Base-by-base conservation (phyloP, 2,329 filamentous ascomycete genomes). In the Aspergillus flavus region DNA sequence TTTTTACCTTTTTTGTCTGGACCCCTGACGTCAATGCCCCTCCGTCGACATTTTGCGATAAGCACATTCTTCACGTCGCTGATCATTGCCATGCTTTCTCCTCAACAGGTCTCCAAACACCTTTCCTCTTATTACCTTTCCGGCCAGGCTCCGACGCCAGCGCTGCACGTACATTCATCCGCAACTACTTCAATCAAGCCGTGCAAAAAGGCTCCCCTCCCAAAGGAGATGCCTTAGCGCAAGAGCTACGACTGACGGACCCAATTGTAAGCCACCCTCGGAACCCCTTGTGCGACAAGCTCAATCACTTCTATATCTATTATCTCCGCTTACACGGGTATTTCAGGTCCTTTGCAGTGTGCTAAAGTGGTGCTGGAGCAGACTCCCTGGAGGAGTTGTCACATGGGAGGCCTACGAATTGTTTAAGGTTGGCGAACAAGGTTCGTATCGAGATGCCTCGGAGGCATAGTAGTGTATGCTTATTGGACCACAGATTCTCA, bases 291-390 rank as follows among this genome's bases (percentile, higher is more conserved):
- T 43, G 12, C 19, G 26, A n/a, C 26, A 14, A 5, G 21, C 56
- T 48, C 46, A 41, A 48, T 21, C 14, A 56, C 28, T 48, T 52
- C 26, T n/a, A 41, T 23, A 34, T 53, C 23, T 6, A 53, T 68
- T 14, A 61, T 57, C 58, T 34, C 23, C 62, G 59, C 63, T 59
- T 58, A 57, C 66, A 28, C 63, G 30, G 30, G 19, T 36, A 34
- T 65, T 30, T 64, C 34, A 97, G 93, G 93, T 96, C 61, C 86
- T 99, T 59, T 94, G 93, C 68, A 95, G 94, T 72, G 93, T 97
- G 48, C 85, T 95, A 68, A 99, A 98, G 83, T 99, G 95, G 95
- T 98, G 94, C 79, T 99, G 95, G 95, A 94, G 92, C 76, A 88
- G 95, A 80, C 83, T 99, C 57, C 88, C 91, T 48, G 93, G 93